phyloP scores from a whole-genome alignment of 257 asterid genomes.

The Nicotiana paniculata region DNA sequence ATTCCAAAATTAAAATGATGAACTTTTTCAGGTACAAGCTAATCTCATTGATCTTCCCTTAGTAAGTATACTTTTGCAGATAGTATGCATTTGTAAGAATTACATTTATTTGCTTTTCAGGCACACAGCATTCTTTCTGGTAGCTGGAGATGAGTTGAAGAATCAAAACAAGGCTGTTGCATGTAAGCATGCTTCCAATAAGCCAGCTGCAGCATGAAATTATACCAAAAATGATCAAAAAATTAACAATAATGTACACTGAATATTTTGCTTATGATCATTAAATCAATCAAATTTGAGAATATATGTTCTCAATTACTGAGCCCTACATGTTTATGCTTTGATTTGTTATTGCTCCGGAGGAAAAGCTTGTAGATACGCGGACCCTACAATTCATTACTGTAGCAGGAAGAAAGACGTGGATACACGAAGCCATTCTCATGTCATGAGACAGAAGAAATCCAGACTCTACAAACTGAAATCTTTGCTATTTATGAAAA shows the following conservation, averaged over 20 bases:
- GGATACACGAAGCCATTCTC: background rate
- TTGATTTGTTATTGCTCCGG: background rate
- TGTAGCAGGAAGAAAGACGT: background rate
- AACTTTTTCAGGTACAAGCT: constrained; percentile 66
- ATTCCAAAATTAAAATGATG: constrained; percentile 74
- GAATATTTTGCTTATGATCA: background rate
- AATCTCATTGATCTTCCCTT: background rate
- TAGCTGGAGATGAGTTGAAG: constrained; percentile 86
- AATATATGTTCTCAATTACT: background rate
- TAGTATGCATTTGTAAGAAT: background rate
- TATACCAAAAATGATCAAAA: background rate
- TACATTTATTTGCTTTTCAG: constrained; percentile 16
- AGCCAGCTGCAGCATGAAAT: constrained; percentile 33
- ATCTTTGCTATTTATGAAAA: background rate
- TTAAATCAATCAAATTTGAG: background rate
- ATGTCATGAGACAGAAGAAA: background rate
- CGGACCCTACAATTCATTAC: too few relatives aligned
- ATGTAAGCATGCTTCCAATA: constrained; percentile 56
- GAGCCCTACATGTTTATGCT: background rate
- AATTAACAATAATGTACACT: background rate
- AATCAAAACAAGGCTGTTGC: constrained; percentile 40
- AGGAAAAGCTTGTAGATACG: background rate
- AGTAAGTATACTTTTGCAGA: background rate
- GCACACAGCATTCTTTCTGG: constrained; percentile 96
- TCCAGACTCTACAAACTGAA: background rate